Conservation (phyloP, 148 eudicot species). For the Chenopodium berlandieri region DNA sequence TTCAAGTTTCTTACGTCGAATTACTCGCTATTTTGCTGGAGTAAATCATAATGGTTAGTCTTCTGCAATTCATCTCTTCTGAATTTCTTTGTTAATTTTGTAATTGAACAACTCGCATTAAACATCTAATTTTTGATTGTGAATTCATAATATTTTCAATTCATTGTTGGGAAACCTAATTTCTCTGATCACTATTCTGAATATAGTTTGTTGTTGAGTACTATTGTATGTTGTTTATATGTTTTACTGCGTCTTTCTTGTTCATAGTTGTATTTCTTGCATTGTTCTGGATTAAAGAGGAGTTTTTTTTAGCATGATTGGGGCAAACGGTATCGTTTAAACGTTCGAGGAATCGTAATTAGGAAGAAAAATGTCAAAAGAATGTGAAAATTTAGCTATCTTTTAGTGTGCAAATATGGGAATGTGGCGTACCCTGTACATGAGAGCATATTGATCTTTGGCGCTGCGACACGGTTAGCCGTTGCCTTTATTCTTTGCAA, state of each 20-base stretch:
- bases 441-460: not conserved
- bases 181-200: no score
- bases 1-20: not conserved
- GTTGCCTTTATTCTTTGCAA: not conserved
- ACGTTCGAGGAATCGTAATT: not conserved
- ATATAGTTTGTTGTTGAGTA: no score
- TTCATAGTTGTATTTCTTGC: not conserved
- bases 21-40: not conserved
- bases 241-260: no score
- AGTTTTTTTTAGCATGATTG: not conserved
- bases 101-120: not conserved
- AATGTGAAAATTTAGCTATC: not conserved
- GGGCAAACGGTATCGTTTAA: not conserved
- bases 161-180: not conserved
- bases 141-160: no score
- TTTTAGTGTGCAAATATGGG: not conserved
- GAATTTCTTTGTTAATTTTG: not conserved
- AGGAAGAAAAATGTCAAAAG: not conserved
- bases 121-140: no score
- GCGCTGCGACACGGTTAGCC: not conserved
- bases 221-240: no score
- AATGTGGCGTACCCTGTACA: not conserved
- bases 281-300: not conserved
- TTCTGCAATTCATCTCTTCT: not conserved
- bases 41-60: conserved; percentile 23